These are phyloP conservation scores for Serendipita sp. DNA, from an alignment of 768 basidiomycete genomes.

Conservation along the genomic window DNA sequence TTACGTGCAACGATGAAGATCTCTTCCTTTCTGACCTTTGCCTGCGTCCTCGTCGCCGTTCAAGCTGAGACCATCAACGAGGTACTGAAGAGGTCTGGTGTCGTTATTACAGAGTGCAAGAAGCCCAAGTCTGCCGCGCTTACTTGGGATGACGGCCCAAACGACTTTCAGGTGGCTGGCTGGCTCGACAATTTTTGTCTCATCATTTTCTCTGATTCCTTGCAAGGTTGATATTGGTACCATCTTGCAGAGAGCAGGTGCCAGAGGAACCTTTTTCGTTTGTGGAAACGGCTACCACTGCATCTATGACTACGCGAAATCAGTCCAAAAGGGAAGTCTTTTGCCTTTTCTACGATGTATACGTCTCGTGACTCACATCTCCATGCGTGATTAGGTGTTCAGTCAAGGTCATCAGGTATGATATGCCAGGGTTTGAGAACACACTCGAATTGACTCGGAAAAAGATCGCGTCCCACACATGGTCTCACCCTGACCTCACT, in stretches of 20 bases:
- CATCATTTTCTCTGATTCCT: not conserved
- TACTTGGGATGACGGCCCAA: not conserved
- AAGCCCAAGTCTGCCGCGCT: not conserved
- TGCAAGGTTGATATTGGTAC: constrained; percentile 5
- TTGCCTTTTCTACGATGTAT: not conserved
- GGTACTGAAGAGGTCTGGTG: not conserved
- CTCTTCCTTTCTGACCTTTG: not conserved
- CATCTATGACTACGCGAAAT: constrained; percentile 1
- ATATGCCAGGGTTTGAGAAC: not conserved
- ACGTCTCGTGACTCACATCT: not conserved
- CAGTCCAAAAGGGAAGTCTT: not conserved
- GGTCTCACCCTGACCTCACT: constrained; percentile 8
- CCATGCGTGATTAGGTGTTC: not conserved
- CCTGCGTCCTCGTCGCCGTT: not conserved
- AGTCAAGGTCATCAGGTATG: not conserved
- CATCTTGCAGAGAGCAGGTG: constrained; percentile 15
- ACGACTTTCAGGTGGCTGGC: not conserved
- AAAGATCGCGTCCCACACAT: constrained; percentile 8
- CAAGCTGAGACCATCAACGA: not conserved
- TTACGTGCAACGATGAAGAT: not conserved
- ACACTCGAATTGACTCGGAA: not conserved
- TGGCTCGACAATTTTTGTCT: not conserved
- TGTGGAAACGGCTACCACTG: not conserved
- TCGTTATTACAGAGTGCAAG: not conserved
- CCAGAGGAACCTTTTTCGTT: constrained; percentile 30